Conservation (phyloP, 805 yeast genomes). For the Nakazawaea laoshanensis region DNA sequence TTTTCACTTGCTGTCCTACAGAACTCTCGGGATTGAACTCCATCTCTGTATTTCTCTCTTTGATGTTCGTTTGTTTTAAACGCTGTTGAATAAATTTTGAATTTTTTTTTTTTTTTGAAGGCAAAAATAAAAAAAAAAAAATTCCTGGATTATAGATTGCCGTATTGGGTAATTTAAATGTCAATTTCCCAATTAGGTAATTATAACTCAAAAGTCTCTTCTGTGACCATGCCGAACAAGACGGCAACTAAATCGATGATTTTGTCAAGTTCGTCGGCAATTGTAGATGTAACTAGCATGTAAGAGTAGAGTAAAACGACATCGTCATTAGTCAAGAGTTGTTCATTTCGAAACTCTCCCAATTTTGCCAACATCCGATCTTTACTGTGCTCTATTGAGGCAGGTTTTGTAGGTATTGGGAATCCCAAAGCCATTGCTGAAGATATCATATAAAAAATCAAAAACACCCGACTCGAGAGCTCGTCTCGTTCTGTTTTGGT, state of each 20-base stretch:
- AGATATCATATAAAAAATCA: conserved; percentile 71
- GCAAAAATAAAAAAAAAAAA: background rate
- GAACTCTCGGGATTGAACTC: conserved; percentile 22
- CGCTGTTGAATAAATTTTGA: too few relatives aligned
- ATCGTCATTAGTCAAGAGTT: conserved; percentile 51
- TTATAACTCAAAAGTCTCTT: conserved; percentile 47
- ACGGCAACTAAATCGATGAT: conserved; percentile 47
- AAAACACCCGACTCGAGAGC: conserved; percentile 61
- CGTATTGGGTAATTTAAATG: background rate
- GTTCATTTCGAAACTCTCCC: conserved; percentile 41
- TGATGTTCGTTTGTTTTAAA: background rate
- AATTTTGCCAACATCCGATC: conserved; percentile 61
- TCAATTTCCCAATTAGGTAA: background rate
- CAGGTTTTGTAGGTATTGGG: conserved; percentile 71
- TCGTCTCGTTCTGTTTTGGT: conserved; percentile 55
- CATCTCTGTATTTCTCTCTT: conserved; percentile 2
- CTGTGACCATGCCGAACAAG: conserved; percentile 58
- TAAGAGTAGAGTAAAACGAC: conserved; percentile 73
- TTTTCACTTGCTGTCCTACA: conserved; percentile 32
- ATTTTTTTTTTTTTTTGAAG: background rate
- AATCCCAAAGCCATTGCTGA: conserved; percentile 69
- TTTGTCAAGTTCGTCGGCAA: conserved; percentile 54
- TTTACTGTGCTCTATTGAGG: conserved; percentile 67
- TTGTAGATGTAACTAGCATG: conserved; percentile 59
- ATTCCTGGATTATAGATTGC: background rate